These are phyloP conservation scores for Spizellomyces punctatus DNA, from an alignment of 192 early-diverging fungal species.

Conservation along the genomic window DNA sequence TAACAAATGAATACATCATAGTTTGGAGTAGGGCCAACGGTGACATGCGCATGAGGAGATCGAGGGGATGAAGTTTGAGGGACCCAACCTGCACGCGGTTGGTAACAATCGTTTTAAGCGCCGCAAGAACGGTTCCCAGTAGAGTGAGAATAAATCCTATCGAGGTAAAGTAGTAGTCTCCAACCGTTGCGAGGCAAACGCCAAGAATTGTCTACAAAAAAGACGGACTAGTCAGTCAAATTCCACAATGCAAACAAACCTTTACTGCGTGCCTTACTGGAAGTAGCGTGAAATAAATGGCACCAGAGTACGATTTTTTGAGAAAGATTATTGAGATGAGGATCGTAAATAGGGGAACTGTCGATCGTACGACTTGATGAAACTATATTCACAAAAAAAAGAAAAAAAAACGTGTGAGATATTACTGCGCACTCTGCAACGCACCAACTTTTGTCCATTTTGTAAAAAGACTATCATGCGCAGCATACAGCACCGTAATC, in stretches of 20 bases:
- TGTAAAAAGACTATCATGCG: too few species aligned
- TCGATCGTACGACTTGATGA: conserved; percentile 84
- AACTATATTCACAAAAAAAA: conserved; percentile 42
- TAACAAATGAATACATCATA: conserved; percentile 59
- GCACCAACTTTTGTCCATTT: too few species aligned
- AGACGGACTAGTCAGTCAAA: neutral
- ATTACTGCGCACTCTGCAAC: too few species aligned
- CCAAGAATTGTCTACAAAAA: conserved; percentile 63
- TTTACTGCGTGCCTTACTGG: conserved; percentile 38
- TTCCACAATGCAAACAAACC: neutral
- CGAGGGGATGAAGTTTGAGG: conserved; percentile 78
- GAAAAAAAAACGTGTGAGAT: neutral
- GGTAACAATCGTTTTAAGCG: conserved; percentile 82
- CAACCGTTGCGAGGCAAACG: conserved; percentile 80
- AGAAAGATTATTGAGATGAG: conserved; percentile 65
- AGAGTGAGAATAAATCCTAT: conserved; percentile 79
- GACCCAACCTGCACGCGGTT: conserved; percentile 78
- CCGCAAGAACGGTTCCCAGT: conserved; percentile 74
- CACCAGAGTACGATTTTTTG: conserved; percentile 52
- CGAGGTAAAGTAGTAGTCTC: conserved; percentile 75
- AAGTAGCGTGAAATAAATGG: conserved; percentile 64
- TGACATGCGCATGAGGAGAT: conserved; percentile 78
- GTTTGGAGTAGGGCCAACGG: conserved; percentile 78
- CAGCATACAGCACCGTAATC: too few species aligned
- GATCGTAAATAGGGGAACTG: conserved; percentile 80